Base-by-base conservation (phyloP, 106 monocot species). In the Phalaenopsis aphrodite region DNA sequence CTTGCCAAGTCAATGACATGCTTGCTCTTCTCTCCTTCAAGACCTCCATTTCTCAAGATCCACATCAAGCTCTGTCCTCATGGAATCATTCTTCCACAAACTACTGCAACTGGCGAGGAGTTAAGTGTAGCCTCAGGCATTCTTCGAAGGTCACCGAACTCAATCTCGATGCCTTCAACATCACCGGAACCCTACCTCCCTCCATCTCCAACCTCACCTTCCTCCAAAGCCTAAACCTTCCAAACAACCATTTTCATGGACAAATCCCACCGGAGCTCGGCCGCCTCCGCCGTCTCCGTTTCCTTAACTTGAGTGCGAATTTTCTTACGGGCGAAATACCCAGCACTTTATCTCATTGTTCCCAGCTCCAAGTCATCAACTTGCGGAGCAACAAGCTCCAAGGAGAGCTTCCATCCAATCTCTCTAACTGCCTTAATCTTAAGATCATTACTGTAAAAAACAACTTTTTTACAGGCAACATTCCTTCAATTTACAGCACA, bases 21-120 rank as follows among this genome's bases (percentile, higher is more conserved):
- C n/a, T 65, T 65, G 68, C 82, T 30, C 83, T 91, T 9, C 84
- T 87, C 49, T 56, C 75, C 38, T 83, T 91, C 91, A 91, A 88
- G 65, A 61, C 75, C 18, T 1, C 75, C 1, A 71, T 87, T 16
- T 56, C 39, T 30, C 16, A 76, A 12, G 82, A 82, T 42, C 85
- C 84, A 1, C 42, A 16, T 0, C 45, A n/a, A 43, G 47, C 72
- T 3, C 42, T 89, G 23, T 14, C 72, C 18, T 89, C 89, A 2
- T 89, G 89, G 89, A 86, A 78, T 75, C 65, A 82, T 39, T 1
- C 21, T 15, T 66, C 83, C 9, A 39, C 58, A 39, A 16, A 42
- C 5, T 52, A 39, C 76, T 92, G 92, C 82, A 7, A 58, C 0
- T 88, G 87, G 89, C 5, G 11, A 18, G 89, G 92, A 1, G 83